Evolutionary conservation across 352 stramenopile genomes (phyloP).

Genomic region (Phytophthora cactorum): DNA sequence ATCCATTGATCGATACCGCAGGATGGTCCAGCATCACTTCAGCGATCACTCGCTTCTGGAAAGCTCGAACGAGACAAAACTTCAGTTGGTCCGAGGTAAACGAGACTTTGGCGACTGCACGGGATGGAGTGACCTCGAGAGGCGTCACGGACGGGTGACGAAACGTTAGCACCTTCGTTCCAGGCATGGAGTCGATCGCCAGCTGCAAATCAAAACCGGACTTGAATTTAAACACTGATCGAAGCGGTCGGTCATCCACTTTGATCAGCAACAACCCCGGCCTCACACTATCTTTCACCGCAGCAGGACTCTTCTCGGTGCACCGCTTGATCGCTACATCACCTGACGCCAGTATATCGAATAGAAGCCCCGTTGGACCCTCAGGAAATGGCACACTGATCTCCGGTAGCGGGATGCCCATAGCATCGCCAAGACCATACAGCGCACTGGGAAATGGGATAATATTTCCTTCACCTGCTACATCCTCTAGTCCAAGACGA

Average conservation of each 20-base stretch:
- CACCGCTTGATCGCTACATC: conserved; percentile 54
- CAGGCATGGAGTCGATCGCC: conserved; percentile 58
- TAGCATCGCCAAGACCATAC: conserved; percentile 72
- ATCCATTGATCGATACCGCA: conserved; percentile 67
- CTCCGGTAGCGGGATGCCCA: conserved; percentile 83
- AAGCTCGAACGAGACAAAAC: conserved; percentile 77
- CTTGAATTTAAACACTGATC: conserved; percentile 54
- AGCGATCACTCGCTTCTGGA: conserved; percentile 63
- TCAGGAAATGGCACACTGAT: conserved; percentile 77
- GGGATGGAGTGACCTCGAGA: conserved; percentile 61
- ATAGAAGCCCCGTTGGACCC: conserved; percentile 67
- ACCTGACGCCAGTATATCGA: conserved; percentile 52
- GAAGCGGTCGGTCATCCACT: conserved; percentile 69
- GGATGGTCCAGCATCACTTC: conserved; percentile 62
- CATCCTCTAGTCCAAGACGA: conserved; percentile 56
- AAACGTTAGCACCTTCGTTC: conserved; percentile 75
- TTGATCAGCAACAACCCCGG: conserved; percentile 77
- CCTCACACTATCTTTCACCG: conserved; percentile 70
- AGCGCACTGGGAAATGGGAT: conserved; percentile 59
- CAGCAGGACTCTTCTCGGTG: conserved; percentile 58
- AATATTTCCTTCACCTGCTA: conserved; percentile 37
- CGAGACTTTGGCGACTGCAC: conserved; percentile 52
- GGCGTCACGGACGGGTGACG: conserved; percentile 69
- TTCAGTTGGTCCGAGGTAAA: conserved; percentile 65
- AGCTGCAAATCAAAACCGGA: conserved; percentile 61